Evolutionary conservation across 179 eudicot species (phyloP), one percentile per base, ranked within the genome.

Genomic region (Gypsophila paniculata): DNA sequence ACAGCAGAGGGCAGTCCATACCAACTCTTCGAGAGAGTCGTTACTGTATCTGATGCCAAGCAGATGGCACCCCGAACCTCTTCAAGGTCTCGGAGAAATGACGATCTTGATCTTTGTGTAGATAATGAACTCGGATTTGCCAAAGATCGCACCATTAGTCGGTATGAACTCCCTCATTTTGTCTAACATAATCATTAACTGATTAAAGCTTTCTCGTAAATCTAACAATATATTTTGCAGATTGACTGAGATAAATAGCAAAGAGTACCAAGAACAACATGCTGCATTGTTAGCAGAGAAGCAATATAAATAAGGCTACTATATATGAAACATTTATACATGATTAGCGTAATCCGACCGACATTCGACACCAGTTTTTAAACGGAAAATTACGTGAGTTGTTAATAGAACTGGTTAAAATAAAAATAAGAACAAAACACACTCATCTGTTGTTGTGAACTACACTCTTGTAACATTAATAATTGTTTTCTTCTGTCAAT

Each of bases 71-170:
- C 92, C 18, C 80, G 96, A 72, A 89, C 96, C 68, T 84, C 94
- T 61, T 86, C 98, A 29, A 85, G 97, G 73, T 86, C 97, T 46
- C 81, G 86, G 78, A 91, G 78, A 76, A 89, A 76, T 44, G 98
- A 93, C 62, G 87, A 83, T 38, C 74, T 76, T 66, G 97, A 91
- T 75, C 81, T 93, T 66, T 93, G 98, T 44, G 98, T 91, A 17
- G 98, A 93, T 79, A 88, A 93, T 78, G 96, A 93, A 68, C 81
- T 93, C 65, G 98, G 96, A 29, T 93, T 93, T 70, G 94, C 96
- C 34, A 93, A 93, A 83, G 98, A 93, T 76, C 97, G 98, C 39
- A 91, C 96, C 68, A 85, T 93, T 70, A 93, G 98, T 63, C 85
- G 98, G 98, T 89, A 75, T 74, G 70, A 46, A 22, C 15, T 51